Conservation (phyloP, 169 alveolate genomes). For the Eimeria tenella region DNA sequence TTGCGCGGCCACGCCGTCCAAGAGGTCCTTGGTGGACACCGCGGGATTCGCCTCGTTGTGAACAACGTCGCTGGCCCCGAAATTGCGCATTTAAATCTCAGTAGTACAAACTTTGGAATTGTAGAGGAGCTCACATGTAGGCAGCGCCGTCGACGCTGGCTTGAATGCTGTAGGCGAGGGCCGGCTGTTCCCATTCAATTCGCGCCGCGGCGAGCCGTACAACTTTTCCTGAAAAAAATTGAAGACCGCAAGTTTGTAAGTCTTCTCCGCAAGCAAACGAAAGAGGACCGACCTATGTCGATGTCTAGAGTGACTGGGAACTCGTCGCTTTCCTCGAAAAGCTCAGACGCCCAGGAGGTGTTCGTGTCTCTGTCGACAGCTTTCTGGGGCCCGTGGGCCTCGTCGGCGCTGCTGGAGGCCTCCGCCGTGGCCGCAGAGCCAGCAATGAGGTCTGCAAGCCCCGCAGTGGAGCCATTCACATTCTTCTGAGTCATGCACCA, state of each 20-base stretch:
- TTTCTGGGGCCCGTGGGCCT: slow-evolving; percentile 84
- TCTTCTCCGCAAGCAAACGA: background rate
- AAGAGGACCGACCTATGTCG: slow-evolving; percentile 83
- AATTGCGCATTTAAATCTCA: background rate
- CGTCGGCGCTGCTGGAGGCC: slow-evolving; percentile 80
- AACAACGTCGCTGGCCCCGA: slow-evolving; percentile 63
- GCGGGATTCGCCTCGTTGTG: slow-evolving; percentile 87
- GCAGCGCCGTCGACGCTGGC: slow-evolving; percentile 88
- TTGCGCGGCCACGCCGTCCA: slow-evolving; percentile 86
- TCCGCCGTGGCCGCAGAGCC: slow-evolving; percentile 80
- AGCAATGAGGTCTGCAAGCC: slow-evolving; percentile 87
- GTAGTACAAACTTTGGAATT: background rate
- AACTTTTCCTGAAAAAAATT: slow-evolving; percentile 47
- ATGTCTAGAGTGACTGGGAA: slow-evolving; percentile 84
- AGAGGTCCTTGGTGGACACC: slow-evolving; percentile 85
- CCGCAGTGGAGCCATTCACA: slow-evolving; percentile 86
- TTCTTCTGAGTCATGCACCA: slow-evolving; percentile 90
- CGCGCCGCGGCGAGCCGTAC: slow-evolving; percentile 85
- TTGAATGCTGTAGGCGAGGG: slow-evolving; percentile 89
- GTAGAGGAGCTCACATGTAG: slow-evolving; percentile 79
- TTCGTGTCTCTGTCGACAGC: slow-evolving; percentile 91
- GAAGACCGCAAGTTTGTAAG: background rate
- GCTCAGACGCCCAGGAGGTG: slow-evolving; percentile 93
- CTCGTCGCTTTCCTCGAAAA: slow-evolving; percentile 86
- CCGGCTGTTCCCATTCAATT: slow-evolving; percentile 94